Evolutionary conservation across 345 rosid species (phyloP), one percentile per base, ranked within the genome.

Genomic region (Chamaenerion angustifolium): DNA sequence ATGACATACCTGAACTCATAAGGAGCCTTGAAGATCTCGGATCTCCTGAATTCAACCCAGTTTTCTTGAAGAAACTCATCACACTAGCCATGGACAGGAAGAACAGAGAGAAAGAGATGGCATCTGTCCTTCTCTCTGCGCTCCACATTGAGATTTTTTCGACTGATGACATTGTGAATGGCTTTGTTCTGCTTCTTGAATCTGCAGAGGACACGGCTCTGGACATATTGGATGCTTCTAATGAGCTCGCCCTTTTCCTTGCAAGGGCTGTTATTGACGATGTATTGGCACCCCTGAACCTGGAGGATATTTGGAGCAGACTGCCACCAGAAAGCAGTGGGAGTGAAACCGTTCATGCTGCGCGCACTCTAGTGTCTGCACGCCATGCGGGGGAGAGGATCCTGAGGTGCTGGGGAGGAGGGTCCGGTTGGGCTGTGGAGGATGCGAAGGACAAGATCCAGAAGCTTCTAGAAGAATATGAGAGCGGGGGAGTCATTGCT

Each of bases 31-130:
- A 80, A 67, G 99, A 92, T 75, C 71, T 87, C 15, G 88, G 77
- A 13, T 52, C 65, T 45, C 96, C 88, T 0, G 83, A 77, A 44
- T 80, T 58, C 37, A 85, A 92, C 67, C 88, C 96, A 1, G 53
- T 85, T 46, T 92, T 92, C 61, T 45, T 92, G 56, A 88, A 92
- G 83, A 88, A 71, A 66, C 84, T 92, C 49, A 80, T 92, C 16
- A 84, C 88, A 45, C 81, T 92, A 63, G 99, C 99, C 35, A 61
- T 92, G 78, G 99, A 92, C 68, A 76, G 94, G 81, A 92, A 88
- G 71, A 92, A 88, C 64, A 80, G 94, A 71, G 99, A 92, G 75
- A 92, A 88, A 61, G 99, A 92, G 73, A 92, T 92, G 96, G 99
- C 99, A 16, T 92, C 96, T 23, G 79, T 84, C 70, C 74, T 88